Conservation (phyloP, 192 early-diverging fungal species). For the Linnemannia zychae region DNA sequence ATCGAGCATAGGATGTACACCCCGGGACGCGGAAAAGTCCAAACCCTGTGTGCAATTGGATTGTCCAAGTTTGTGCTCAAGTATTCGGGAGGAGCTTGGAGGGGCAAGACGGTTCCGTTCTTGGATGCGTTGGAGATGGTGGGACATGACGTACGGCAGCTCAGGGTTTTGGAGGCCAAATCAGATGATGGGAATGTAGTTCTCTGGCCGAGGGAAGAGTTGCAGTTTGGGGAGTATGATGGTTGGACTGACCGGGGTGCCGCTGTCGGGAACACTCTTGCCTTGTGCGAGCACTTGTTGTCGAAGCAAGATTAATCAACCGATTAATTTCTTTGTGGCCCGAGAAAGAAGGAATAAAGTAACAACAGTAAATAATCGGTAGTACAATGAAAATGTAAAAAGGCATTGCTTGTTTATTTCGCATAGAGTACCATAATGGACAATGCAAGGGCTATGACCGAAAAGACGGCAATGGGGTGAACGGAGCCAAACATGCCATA, state of each 20-base stretch:
- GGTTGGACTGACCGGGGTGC: constrained; percentile 20
- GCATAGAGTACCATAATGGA: constrained; percentile 15
- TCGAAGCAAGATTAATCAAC: background rate
- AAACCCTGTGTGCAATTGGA: constrained; percentile 21
- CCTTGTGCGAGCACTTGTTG: constrained; percentile 27
- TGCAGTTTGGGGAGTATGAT: constrained; percentile 18
- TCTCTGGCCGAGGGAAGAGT: constrained; percentile 25
- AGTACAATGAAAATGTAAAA: background rate
- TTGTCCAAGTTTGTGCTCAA: constrained; percentile 33
- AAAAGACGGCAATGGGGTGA: constrained; percentile 6
- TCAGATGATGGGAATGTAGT: constrained; percentile 26
- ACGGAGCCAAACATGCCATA: constrained; percentile 13
- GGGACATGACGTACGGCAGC: constrained; percentile 9
- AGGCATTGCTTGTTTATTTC: background rate
- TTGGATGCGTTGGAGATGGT: constrained; percentile 29
- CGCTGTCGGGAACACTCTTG: constrained; percentile 20
- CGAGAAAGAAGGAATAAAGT: background rate
- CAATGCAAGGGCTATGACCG: constrained; percentile 12
- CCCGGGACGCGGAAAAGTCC: background rate
- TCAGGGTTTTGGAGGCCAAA: constrained; percentile 17
- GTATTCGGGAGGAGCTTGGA: constrained; percentile 15
- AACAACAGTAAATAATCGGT: constrained; percentile 1
- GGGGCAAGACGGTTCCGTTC: constrained; percentile 30
- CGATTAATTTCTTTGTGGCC: too few relatives aligned
- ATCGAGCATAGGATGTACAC: constrained; percentile 53